Conservation (phyloP, 2,329 filamentous ascomycete genomes). For the Aspergillus proliferans region DNA sequence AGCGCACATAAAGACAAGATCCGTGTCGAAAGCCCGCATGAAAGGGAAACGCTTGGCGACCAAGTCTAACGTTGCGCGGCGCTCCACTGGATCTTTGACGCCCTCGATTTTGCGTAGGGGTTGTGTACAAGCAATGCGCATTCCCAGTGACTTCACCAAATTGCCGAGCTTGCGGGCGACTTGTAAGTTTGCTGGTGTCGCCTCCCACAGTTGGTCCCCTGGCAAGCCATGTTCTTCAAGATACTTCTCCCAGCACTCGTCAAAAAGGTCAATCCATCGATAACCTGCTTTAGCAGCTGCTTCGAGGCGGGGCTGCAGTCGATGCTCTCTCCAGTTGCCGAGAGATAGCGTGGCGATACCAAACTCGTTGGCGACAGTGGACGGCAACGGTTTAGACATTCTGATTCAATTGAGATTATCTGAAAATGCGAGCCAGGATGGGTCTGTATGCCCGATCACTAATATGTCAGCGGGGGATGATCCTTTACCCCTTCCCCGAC, state of each 20-base stretch:
- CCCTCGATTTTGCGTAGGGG: slow-evolving; percentile 28
- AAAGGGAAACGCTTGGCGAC: slow-evolving; percentile 30
- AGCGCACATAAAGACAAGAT: slow-evolving; percentile 31
- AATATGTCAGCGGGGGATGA: too few species aligned
- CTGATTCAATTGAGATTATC: neutral
- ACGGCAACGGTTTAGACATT: slow-evolving; percentile 13
- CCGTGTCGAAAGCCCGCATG: slow-evolving; percentile 31
- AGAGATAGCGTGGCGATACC: slow-evolving; percentile 30
- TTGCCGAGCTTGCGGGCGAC: slow-evolving; percentile 23
- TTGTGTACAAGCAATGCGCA: slow-evolving; percentile 28
- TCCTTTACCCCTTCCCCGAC: too few species aligned
- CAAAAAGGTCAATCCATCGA: slow-evolving; percentile 29
- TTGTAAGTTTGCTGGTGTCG: slow-evolving; percentile 19
- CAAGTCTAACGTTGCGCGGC: slow-evolving; percentile 16
- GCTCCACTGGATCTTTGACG: slow-evolving; percentile 21
- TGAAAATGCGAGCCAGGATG: too few species aligned
- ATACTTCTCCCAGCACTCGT: slow-evolving; percentile 31
- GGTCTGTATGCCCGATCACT: too few species aligned
- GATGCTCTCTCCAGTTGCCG: slow-evolving; percentile 23
- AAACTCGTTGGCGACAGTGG: slow-evolving; percentile 14
- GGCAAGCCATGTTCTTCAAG: slow-evolving; percentile 21
- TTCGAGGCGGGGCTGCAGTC: slow-evolving; percentile 20
- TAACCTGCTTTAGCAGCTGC: slow-evolving; percentile 26
- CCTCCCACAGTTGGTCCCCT: slow-evolving; percentile 22
- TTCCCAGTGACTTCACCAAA: slow-evolving; percentile 24